Percentiles rank a stretch among this genome's conserved stretches.
phyloP scores from a whole-genome alignment of 2,329 filamentous ascomycete species.

The Sarocladium kiliense region DNA sequence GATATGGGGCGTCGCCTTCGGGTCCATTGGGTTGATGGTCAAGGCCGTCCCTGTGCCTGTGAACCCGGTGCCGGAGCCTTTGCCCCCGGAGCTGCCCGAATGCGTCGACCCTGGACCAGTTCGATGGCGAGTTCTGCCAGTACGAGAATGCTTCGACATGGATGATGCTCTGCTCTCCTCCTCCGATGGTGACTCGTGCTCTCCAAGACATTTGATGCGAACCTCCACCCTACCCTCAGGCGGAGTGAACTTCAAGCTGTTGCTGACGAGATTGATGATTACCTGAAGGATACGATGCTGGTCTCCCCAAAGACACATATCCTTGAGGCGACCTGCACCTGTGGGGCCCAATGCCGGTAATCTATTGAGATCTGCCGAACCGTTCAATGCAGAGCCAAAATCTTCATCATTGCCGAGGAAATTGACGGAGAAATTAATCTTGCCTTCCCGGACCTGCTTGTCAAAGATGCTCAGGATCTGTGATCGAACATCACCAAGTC shows the following conservation, averaged over 20 bases:
- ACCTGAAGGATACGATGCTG: constrained; percentile 87
- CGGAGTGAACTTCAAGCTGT: constrained; percentile 87
- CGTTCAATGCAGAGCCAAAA: constrained; percentile 20
- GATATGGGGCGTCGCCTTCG: constrained; percentile 43
- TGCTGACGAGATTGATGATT: constrained; percentile 90
- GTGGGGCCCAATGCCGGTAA: constrained; percentile 58
- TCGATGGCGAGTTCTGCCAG: constrained; percentile 37
- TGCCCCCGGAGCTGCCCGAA: constrained; percentile 38
- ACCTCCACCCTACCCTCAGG: constrained; percentile 69
- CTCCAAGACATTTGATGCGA: constrained; percentile 67
- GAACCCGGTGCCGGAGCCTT: constrained; percentile 17
- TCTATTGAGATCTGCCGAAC: constrained; percentile 21
- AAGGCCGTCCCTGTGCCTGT: constrained; percentile 43
- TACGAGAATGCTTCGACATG: constrained; percentile 40
- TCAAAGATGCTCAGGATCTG: constrained; percentile 85
- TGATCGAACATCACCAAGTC: constrained; percentile 74
- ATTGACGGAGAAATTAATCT: constrained; percentile 66
- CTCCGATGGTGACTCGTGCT: constrained; percentile 27
- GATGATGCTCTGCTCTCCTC: constrained; percentile 49
- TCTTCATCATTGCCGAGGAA: constrained; percentile 44
- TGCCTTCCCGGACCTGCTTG: constrained; percentile 77
- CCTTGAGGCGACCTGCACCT: constrained; percentile 65
- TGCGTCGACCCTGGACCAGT: constrained; percentile 44
- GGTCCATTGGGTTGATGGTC: constrained; percentile 58
- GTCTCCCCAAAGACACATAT: constrained; percentile 90